Percentiles rank a stretch among this genome's conserved stretches.
Conservation (phyloP, 2,329 filamentous ascomycete genomes). For the Chaetomiaceae sp. region DNA sequence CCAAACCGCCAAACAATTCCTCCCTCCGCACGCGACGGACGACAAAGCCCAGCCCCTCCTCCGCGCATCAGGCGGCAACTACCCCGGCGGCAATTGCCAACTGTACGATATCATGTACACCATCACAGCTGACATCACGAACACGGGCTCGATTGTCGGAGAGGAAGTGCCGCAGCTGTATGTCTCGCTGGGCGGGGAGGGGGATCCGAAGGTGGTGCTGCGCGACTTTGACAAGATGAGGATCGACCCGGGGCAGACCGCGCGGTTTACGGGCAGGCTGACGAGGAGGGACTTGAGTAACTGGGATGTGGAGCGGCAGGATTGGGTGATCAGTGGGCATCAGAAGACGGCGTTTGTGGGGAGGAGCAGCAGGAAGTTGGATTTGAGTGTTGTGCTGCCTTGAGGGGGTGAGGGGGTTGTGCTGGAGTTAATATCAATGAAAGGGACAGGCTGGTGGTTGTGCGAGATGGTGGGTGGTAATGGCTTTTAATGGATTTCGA, state of each 20-base stretch:
- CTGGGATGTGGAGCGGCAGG: constrained; percentile 75
- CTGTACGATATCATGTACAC: constrained; percentile 68
- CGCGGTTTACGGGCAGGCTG: constrained; percentile 62
- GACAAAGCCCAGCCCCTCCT: constrained; percentile 52
- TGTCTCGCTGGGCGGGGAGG: constrained; percentile 70
- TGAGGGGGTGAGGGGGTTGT: too few species aligned
- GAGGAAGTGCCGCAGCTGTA: constrained; percentile 77
- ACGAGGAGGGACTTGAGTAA: constrained; percentile 80
- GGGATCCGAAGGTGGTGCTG: constrained; percentile 62
- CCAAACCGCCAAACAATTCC: constrained; percentile 49
- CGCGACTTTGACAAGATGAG: constrained; percentile 76
- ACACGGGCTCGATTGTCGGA: constrained; percentile 60
- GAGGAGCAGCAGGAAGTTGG: constrained; percentile 51
- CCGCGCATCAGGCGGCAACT: constrained; percentile 41
- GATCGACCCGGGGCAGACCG: constrained; percentile 64
- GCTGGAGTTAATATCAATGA: too few species aligned
- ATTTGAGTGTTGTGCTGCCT: constrained; percentile 20
- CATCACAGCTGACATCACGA: constrained; percentile 63
- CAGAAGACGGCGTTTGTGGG: constrained; percentile 53
- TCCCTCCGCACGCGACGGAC: constrained; percentile 55
- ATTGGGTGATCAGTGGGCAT: constrained; percentile 65
- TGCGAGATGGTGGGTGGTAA: too few species aligned
- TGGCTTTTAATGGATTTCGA: too few species aligned
- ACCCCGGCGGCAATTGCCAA: constrained; percentile 56
- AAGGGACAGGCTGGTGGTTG: too few species aligned